Evolutionary conservation across 176 grass and related monocot genomes (phyloP).

Genomic region (Calamus simplicifolius): DNA sequence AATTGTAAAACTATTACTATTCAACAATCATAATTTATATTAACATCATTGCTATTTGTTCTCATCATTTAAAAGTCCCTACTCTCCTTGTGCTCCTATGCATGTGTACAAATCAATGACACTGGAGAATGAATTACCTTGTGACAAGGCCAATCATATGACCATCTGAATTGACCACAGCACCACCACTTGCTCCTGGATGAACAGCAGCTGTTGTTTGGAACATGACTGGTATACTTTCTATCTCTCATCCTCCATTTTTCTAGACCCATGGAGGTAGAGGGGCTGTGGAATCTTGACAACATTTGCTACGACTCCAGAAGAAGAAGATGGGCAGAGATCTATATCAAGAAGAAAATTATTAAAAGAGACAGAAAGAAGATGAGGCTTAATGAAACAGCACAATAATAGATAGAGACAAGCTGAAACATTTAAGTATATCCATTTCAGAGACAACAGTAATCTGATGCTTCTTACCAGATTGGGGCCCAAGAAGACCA

Average conservation of each 20-base stretch:
- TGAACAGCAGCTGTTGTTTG: slow-evolving; percentile 94
- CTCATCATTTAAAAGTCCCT: no score
- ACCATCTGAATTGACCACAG: slow-evolving; percentile 66
- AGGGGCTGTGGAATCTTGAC: slow-evolving; percentile 36
- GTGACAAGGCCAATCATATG: slow-evolving; percentile 80
- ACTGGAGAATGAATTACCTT: slow-evolving; percentile 41
- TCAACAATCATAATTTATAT: no score
- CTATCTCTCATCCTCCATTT: slow-evolving; percentile 22
- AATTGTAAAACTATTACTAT: no score
- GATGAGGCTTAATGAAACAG: no score
- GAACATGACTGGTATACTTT: slow-evolving; percentile 63
- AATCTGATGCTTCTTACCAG: slow-evolving; percentile 35
- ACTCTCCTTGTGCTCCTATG: no score
- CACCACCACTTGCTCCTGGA: slow-evolving; percentile 84
- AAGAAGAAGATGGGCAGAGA: slow-evolving; percentile 54
- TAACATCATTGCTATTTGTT: no score
- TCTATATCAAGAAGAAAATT: slow-evolving; percentile 31
- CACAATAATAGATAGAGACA: no score
- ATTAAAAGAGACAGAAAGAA: no score
- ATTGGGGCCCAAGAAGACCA: slow-evolving; percentile 82
- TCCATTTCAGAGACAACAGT: no score
- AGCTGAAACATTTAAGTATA: no score
- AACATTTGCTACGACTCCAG: slow-evolving; percentile 75
- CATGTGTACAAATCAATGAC: not conserved
- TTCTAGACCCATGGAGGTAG: slow-evolving; percentile 19